phyloP scores from a whole-genome alignment of 2,329 filamentous ascomycete genomes.

The Ophiocordyceps camponoti-leonardi region DNA sequence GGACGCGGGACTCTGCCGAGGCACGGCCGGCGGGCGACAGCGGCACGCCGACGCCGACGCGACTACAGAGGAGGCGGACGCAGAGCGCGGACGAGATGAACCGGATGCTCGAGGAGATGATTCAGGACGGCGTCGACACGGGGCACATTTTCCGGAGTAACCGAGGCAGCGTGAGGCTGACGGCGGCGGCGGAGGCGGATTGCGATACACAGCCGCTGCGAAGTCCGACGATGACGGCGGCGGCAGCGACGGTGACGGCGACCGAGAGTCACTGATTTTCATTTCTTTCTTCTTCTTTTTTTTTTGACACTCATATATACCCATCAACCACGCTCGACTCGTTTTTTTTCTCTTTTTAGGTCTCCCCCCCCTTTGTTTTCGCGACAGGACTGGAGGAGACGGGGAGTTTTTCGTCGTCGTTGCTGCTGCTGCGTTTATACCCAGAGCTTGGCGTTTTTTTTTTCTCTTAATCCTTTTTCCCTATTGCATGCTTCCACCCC shows the following conservation, averaged over 20 bases:
- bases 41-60: constrained; percentile 10
- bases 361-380: too few species aligned
- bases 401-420: neutral
- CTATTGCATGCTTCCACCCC: too few species aligned
- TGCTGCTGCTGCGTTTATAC: neutral
- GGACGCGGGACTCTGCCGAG: constrained; percentile 71
- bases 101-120: constrained; percentile 89
- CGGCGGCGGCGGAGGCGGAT: constrained; percentile 18
- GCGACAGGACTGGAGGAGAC: neutral
- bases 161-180: constrained; percentile 49
- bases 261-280: constrained; percentile 9
- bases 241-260: constrained; percentile 8
- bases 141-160: constrained; percentile 52
- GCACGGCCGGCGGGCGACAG: constrained; percentile 18
- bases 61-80: constrained; percentile 30
- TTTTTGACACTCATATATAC: too few species aligned
- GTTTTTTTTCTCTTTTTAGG: too few species aligned
- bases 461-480: neutral
- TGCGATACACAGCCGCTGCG: constrained; percentile 21
- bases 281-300: too few species aligned
- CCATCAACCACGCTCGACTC: too few species aligned
- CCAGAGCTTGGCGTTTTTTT: neutral
- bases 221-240: constrained; percentile 16
- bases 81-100: constrained; percentile 85
- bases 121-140: constrained; percentile 67